Conservation (phyloP, 768 basidiomycete genomes). For the Amanita molliuscula region DNA sequence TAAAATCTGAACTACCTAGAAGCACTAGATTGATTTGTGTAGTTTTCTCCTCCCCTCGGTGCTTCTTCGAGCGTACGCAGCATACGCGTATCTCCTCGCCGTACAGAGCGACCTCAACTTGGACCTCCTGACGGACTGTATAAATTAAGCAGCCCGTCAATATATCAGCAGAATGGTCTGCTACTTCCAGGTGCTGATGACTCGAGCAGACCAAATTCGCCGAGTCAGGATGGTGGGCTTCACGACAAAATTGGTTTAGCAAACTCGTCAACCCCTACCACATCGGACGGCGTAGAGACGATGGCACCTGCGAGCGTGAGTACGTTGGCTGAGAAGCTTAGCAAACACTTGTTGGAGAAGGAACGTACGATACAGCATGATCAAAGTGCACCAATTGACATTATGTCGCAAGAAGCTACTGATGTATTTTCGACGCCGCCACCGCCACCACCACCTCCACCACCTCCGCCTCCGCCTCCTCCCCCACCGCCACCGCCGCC, state of each 20-base stretch:
- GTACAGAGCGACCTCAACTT: constrained; percentile 35
- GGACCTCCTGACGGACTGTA: constrained; percentile 25
- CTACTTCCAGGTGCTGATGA: constrained; percentile 28
- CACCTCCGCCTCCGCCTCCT: constrained; percentile 11
- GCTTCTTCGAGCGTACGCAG: constrained; percentile 57
- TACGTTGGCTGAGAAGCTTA: constrained; percentile 53
- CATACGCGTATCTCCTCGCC: constrained; percentile 58
- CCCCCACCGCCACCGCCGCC: constrained; percentile 25
- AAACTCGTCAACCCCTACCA: constrained; percentile 13
- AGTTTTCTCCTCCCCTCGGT: constrained; percentile 59
- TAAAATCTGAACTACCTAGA: constrained; percentile 8
- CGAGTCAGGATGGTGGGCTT: constrained; percentile 37
- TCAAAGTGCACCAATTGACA: background rate
- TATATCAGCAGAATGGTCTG: constrained; percentile 32
- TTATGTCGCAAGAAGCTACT: constrained; percentile 7
- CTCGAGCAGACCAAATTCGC: constrained; percentile 32
- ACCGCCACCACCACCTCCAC: constrained; percentile 11
- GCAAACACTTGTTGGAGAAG: constrained; percentile 43
- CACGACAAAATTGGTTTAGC: constrained; percentile 49
- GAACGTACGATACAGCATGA: constrained; percentile 26
- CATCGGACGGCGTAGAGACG: background rate
- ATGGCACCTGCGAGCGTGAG: constrained; percentile 16
- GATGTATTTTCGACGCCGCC: constrained; percentile 3
- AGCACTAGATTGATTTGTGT: constrained; percentile 6
- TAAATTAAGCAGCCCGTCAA: constrained; percentile 31